These are phyloP conservation scores for Antitrichia curtipendula DNA, from an alignment of 225 moss, liverwort and hornwort species.

Conservation along the genomic window DNA sequence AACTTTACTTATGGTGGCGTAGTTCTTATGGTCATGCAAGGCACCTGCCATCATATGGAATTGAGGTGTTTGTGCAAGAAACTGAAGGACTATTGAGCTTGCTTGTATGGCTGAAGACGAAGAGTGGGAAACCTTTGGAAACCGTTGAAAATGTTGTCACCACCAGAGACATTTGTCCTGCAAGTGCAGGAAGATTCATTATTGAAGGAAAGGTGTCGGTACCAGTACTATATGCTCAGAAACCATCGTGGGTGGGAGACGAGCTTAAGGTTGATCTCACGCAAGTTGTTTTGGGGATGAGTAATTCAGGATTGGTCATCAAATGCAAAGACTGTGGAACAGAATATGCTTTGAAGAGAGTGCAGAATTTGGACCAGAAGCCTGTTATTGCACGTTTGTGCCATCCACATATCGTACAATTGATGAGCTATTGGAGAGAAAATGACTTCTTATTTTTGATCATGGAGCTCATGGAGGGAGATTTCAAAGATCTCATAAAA, in stretches of 20 bases:
- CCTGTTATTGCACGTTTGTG: background rate
- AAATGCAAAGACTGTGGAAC: background rate
- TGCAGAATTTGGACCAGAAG: background rate
- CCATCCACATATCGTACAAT: background rate
- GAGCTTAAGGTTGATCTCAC: background rate
- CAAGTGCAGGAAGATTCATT: background rate
- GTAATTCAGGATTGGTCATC: background rate
- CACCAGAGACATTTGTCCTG: background rate
- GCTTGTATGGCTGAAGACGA: background rate
- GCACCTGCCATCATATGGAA: background rate
- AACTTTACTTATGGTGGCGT: background rate
- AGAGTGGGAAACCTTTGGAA: too few species aligned
- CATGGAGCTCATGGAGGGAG: constrained; percentile 7
- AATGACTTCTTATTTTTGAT: background rate
- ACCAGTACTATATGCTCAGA: background rate
- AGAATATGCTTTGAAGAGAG: background rate
- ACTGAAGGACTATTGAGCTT: background rate
- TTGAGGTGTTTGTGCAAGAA: background rate
- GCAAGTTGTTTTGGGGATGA: background rate
- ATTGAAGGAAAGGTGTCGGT: background rate
- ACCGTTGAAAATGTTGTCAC: too few species aligned
- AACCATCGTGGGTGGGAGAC: background rate
- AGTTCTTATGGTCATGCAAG: background rate
- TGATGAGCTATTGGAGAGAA: background rate
- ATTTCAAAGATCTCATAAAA: background rate